Conservation (phyloP, 345 rosid genomes). For the Melaleuca quinquenervia region DNA sequence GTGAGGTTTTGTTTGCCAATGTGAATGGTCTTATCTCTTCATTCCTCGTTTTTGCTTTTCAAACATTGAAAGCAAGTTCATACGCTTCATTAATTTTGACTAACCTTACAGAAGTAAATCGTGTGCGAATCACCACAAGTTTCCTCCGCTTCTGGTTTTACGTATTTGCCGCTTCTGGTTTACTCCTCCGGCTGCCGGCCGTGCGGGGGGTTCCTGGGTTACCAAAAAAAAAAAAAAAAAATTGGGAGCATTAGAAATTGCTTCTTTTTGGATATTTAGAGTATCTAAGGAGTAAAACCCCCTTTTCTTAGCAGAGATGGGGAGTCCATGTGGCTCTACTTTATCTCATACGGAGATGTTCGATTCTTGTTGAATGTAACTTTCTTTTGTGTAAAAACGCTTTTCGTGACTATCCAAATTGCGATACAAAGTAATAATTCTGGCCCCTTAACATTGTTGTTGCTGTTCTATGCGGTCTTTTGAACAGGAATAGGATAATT, state of each 20-base stretch:
- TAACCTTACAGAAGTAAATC: neutral
- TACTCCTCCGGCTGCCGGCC: too few relatives aligned
- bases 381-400: neutral
- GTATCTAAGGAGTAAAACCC: neutral
- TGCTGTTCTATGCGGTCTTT: neutral
- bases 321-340: neutral
- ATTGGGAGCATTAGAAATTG: neutral
- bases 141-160: neutral
- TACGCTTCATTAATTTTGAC: neutral
- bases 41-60: neutral
- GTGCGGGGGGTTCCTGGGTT: too few relatives aligned
- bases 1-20: neutral
- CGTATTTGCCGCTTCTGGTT: too few relatives aligned
- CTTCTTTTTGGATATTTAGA: neutral
- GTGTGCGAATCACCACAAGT: neutral
- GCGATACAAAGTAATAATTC: neutral
- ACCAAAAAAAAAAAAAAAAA: too few relatives aligned
- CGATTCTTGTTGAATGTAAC: neutral
- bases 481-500: constrained; percentile 45
- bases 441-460: neutral
- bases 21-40: neutral
- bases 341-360: neutral
- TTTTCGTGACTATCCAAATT: neutral
- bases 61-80: neutral
- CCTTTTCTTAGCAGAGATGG: neutral